Conservation (phyloP, 208 protist genomes). For the Leishmania aethiopica region DNA sequence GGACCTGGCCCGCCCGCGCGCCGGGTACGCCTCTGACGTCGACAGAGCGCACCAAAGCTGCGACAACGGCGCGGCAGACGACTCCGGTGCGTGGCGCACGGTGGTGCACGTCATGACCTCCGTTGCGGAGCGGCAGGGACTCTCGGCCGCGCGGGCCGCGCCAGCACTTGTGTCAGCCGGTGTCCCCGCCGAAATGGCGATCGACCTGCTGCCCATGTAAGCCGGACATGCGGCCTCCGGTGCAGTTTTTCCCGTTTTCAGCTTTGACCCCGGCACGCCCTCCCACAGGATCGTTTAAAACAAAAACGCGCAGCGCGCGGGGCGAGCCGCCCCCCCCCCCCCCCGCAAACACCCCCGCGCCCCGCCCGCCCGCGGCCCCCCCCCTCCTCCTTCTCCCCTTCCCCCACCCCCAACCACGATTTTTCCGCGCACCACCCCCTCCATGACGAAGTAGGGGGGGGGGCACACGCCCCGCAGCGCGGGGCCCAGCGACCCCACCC, state of each 20-base stretch:
- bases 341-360: background rate
- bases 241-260: background rate
- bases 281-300: background rate
- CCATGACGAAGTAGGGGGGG: background rate
- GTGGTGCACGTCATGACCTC: conserved; percentile 26
- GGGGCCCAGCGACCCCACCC: background rate
- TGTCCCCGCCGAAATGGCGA: conserved; percentile 28
- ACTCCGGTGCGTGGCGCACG: conserved; percentile 22
- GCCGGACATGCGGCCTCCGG: background rate
- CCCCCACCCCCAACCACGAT: too few relatives aligned
- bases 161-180: conserved; percentile 45
- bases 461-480: too few relatives aligned
- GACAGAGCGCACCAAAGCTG: background rate
- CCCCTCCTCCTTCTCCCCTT: too few relatives aligned
- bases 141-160: conserved; percentile 37
- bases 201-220: conserved; percentile 37
- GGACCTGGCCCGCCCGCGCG: conserved; percentile 25
- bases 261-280: background rate
- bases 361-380: too few relatives aligned
- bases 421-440: background rate
- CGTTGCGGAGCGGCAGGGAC: conserved; percentile 13
- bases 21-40: background rate
- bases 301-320: background rate
- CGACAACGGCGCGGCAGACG: conserved; percentile 3
- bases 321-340: background rate